These are phyloP conservation scores for Stagonosporopsis tanaceti DNA, from an alignment of 2,329 filamentous ascomycete species.

Conservation along the genomic window DNA sequence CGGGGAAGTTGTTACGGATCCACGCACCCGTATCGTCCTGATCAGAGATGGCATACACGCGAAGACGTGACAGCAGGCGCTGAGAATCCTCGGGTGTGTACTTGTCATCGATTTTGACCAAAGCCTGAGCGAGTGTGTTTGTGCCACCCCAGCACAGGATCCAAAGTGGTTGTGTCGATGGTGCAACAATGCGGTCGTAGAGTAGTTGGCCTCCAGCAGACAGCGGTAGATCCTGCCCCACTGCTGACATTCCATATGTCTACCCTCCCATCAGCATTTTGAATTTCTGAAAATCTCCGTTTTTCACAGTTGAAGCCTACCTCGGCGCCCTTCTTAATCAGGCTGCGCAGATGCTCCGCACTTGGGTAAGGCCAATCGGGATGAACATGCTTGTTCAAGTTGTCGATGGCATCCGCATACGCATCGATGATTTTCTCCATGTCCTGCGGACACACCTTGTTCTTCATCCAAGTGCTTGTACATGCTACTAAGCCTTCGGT, in stretches of 20 bases:
- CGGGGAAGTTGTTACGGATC: conserved; percentile 63
- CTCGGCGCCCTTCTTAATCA: conserved; percentile 45
- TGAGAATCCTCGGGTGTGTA: conserved; percentile 44
- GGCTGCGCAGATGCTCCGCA: conserved; percentile 33
- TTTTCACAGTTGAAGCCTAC: conserved; percentile 20
- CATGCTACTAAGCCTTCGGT: conserved; percentile 51
- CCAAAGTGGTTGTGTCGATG: conserved; percentile 58
- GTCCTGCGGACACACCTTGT: conserved; percentile 44
- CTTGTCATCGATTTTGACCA: conserved; percentile 51
- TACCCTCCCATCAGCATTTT: conserved; percentile 13
- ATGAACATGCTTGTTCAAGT: conserved; percentile 59
- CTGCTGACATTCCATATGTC: conserved; percentile 51
- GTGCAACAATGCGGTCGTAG: conserved; percentile 51
- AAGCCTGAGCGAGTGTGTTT: conserved; percentile 61
- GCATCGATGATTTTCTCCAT: conserved; percentile 48
- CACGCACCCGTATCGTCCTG: conserved; percentile 66
- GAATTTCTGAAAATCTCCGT: too few relatives aligned
- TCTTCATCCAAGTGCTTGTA: conserved; percentile 52
- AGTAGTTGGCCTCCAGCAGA: conserved; percentile 58
- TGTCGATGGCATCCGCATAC: conserved; percentile 50
- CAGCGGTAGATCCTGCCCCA: conserved; percentile 43
- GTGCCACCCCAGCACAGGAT: conserved; percentile 63
- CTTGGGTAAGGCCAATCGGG: conserved; percentile 42
- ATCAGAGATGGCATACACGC: conserved; percentile 62
- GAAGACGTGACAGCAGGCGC: conserved; percentile 43